phyloP scores from a whole-genome alignment of 192 early-diverging fungal species.

The Umbelopsis sp. region DNA sequence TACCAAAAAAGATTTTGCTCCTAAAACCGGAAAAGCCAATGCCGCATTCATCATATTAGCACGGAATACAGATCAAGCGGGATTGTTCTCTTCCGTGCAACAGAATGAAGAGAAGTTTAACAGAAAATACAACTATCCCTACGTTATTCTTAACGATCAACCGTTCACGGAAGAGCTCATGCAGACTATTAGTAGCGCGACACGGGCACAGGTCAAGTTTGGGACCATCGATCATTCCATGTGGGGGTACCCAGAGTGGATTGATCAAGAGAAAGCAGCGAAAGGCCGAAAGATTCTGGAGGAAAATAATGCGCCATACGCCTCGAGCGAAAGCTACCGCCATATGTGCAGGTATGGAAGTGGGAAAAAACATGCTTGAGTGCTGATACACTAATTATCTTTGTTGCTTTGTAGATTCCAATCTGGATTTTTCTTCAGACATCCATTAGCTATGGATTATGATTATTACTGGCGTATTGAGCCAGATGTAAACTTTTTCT shows the following conservation, averaged over 20 bases:
- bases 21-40: conserved; percentile 37
- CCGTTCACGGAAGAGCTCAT: conserved; percentile 77
- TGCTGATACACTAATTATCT: background rate
- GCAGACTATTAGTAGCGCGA: conserved; percentile 43
- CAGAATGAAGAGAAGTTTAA: conserved; percentile 79
- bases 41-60: conserved; percentile 71
- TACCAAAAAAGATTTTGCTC: background rate
- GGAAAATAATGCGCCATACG: conserved; percentile 63
- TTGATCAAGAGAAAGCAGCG: conserved; percentile 67
- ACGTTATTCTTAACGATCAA: conserved; percentile 81
- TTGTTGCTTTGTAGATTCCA: conserved; percentile 45
- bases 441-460: conserved; percentile 50
- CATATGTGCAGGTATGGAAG: conserved; percentile 81
- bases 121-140: conserved; percentile 75
- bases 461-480: conserved; percentile 65
- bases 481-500: conserved; percentile 69
- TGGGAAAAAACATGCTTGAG: background rate
- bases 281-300: conserved; percentile 58
- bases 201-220: conserved; percentile 62
- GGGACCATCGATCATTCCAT: conserved; percentile 66
- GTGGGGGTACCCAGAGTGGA: conserved; percentile 77
- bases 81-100: conserved; percentile 55
- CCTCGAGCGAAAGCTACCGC: conserved; percentile 72
- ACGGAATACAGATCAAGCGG: conserved; percentile 66
- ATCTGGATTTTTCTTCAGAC: conserved; percentile 59